These are phyloP conservation scores for Pseudohalonectria lignicola DNA, from an alignment of 2,329 filamentous ascomycete species.

Conservation along the genomic window DNA sequence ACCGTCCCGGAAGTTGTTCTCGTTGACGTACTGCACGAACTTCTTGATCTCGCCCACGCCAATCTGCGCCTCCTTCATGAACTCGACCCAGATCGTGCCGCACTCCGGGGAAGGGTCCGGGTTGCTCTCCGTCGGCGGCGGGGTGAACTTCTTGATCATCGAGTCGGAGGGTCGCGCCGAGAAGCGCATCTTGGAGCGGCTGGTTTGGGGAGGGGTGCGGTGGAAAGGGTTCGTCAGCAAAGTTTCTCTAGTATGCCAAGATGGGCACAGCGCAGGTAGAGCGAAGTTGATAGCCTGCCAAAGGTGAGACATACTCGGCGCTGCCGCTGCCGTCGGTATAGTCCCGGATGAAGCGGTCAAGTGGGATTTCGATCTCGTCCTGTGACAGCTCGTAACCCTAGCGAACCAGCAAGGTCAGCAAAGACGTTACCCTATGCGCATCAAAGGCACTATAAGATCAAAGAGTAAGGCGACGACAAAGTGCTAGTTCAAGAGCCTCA, in stretches of 20 bases:
- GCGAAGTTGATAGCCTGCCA: too few species aligned
- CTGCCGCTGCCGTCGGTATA: constrained; percentile 64
- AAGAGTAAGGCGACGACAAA: too few species aligned
- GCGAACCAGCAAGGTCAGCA: too few species aligned
- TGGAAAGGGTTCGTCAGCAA: neutral
- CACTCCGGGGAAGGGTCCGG: constrained; percentile 63
- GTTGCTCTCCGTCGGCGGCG: constrained; percentile 55
- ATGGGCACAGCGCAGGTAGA: too few species aligned
- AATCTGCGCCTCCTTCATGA: constrained; percentile 65
- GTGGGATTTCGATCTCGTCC: constrained; percentile 75
- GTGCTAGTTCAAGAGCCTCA: too few species aligned
- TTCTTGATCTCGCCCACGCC: constrained; percentile 87
- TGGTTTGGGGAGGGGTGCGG: constrained; percentile 23
- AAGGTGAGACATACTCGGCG: constrained; percentile 51
- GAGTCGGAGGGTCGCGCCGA: constrained; percentile 72
- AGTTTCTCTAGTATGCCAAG: too few species aligned
- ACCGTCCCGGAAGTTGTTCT: constrained; percentile 76
- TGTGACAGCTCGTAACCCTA: constrained; percentile 91
- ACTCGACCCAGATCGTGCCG: constrained; percentile 89
- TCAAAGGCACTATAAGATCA: too few species aligned
- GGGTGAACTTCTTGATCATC: constrained; percentile 79
- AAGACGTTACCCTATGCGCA: too few species aligned
- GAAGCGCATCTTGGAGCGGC: constrained; percentile 77
- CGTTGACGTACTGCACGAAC: constrained; percentile 73
- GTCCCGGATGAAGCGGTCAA: constrained; percentile 67